Evolutionary conservation across 352 stramenopile species (phyloP).

Genomic region (Pythium biforme): DNA sequence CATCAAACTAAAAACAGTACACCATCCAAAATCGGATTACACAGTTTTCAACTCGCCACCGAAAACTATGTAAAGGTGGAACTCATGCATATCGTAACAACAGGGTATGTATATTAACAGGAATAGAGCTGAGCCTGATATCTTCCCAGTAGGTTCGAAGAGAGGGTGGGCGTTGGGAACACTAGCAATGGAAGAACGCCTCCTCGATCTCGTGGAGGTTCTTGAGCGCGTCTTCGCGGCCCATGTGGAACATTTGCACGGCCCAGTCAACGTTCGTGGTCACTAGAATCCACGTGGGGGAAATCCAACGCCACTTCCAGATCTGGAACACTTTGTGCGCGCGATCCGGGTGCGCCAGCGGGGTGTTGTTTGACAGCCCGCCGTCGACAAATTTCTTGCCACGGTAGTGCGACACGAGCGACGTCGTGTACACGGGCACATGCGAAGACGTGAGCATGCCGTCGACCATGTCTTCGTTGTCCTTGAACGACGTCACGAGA

Average conservation of each 20-base stretch:
- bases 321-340: conserved; percentile 82
- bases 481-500: conserved; percentile 64
- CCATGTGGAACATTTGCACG: conserved; percentile 72
- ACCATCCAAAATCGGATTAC: too few relatives aligned
- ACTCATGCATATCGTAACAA: neutral
- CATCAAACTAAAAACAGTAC: too few relatives aligned
- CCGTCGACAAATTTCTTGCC: conserved; percentile 75
- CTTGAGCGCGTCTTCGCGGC: conserved; percentile 63
- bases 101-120: neutral
- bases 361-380: conserved; percentile 70
- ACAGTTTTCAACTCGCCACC: neutral
- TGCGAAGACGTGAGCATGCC: conserved; percentile 75
- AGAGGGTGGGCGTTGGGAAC: neutral
- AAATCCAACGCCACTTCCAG: conserved; percentile 82
- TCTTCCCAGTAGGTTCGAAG: neutral
- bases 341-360: conserved; percentile 47
- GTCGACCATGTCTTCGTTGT: conserved; percentile 83
- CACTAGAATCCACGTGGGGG: conserved; percentile 71
- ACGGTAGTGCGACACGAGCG: conserved; percentile 57
- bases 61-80: neutral
- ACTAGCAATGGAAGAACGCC: conserved; percentile 38
- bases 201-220: conserved; percentile 70
- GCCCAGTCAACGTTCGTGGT: conserved; percentile 77
- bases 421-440: conserved; percentile 73
- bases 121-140: neutral